These are phyloP conservation scores for Neospermospora avenae DNA, from an alignment of 2,329 filamentous ascomycete species.

Conservation along the genomic window DNA sequence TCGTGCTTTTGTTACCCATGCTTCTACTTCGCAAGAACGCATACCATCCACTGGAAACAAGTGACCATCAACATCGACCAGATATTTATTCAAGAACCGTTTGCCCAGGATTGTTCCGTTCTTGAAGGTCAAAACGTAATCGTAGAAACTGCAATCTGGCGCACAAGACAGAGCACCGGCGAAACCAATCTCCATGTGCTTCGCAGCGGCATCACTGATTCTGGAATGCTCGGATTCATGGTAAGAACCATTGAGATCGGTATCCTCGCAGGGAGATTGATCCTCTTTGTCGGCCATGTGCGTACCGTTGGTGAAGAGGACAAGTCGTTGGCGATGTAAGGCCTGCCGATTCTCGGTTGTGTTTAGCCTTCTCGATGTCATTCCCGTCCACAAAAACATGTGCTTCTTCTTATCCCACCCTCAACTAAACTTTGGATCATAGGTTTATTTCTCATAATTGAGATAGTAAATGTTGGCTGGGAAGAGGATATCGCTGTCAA, in stretches of 20 bases:
- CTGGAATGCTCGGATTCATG: constrained; percentile 40
- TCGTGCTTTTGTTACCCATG: constrained; percentile 72
- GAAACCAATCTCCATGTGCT: constrained; percentile 36
- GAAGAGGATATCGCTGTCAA: constrained; percentile 57
- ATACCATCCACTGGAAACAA: constrained; percentile 67
- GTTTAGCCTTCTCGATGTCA: constrained; percentile 56
- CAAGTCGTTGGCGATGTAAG: constrained; percentile 57
- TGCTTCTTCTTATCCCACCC: constrained; percentile 56
- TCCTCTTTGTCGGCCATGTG: constrained; percentile 41
- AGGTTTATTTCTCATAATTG: constrained; percentile 55
- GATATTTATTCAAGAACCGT: constrained; percentile 62
- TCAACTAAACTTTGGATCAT: constrained; percentile 51
- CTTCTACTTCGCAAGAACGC: constrained; percentile 67
- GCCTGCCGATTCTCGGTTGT: constrained; percentile 48
- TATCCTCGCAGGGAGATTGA: constrained; percentile 35
- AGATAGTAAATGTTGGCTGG: constrained; percentile 63
- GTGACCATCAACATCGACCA: constrained; percentile 76
- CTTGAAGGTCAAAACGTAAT: constrained; percentile 46
- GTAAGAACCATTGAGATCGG: constrained; percentile 40
- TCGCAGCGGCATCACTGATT: constrained; percentile 36
- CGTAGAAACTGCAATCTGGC: constrained; percentile 43
- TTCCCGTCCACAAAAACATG: constrained; percentile 60
- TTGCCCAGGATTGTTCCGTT: constrained; percentile 52
- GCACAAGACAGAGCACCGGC: constrained; percentile 44
- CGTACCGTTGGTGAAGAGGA: constrained; percentile 52